Base-by-base conservation (phyloP, 192 early-diverging fungal species). In the Backusella liffmaniae region DNA sequence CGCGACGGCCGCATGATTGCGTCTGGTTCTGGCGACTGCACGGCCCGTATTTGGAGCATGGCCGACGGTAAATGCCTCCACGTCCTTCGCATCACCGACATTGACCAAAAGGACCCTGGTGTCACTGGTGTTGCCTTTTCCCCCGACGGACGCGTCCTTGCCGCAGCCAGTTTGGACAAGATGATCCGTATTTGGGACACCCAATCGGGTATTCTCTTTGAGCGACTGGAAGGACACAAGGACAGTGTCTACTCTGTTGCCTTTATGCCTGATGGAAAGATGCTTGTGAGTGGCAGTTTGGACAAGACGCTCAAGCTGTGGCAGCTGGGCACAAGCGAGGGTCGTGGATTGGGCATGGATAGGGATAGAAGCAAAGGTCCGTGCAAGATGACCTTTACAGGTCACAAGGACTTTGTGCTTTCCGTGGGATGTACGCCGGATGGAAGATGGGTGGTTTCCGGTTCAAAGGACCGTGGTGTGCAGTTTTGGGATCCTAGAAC, bases 181-280 rank as follows among this genome's bases (percentile, higher is more conserved):
- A 94, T 94, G 84, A 91, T 98, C 30, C 91, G 97, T 21, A 85
- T 99, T 23, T 99, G 96, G 96, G 97, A 99, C 77, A 83, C 92
- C 5, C 77, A 90, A 39, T 91, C 92, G 35, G 94, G 94, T 30
- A 76, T 84, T n/a, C 80, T 95, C 13, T 81, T 97, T 37, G 95
- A 98, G 84, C 90, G 94, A 56, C 88, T 99, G 73, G 95, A 97
- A 74, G 95, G 97, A 0, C 97, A 99, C 86, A 93, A 94, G 79
- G 95, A 98, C 81, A 95, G 93, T 66, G 97, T 99, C 15, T 98
- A 99, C 76, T 93, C 94, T 6, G 96, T 99, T 39, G 94, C 97
- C 2, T 98, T 99, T 77, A 90, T 94, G 44, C 95, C 95, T 5
- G 95, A 98, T 85, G 96, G 96, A 18, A 90, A 91, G 79, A 91